phyloP scores from a whole-genome alignment of 768 basidiomycete genomes.

The Lanmaoa pseudosensibilis region DNA sequence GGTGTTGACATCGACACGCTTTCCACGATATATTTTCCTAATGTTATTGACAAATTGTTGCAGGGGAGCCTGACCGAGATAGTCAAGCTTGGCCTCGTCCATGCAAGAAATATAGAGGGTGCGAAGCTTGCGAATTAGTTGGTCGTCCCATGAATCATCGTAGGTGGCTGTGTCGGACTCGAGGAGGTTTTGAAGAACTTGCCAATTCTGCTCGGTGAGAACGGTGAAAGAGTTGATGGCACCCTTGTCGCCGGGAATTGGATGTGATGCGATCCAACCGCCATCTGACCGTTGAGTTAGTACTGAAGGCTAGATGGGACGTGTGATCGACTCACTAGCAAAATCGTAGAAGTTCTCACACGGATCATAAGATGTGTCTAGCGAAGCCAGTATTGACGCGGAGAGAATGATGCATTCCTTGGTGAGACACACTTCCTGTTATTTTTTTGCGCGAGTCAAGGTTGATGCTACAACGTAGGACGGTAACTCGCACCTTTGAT shows the following conservation, averaged over 20 bases:
- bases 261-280: slow-evolving; percentile 82
- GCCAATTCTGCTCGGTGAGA: slow-evolving; percentile 73
- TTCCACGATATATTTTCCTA: slow-evolving; percentile 56
- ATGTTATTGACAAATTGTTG: slow-evolving; percentile 64
- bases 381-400: slow-evolving; percentile 73
- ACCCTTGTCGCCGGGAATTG: slow-evolving; percentile 84
- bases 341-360: slow-evolving; percentile 96
- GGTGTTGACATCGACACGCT: slow-evolving; percentile 40
- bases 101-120: slow-evolving; percentile 80
- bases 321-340: slow-evolving; percentile 63
- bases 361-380: slow-evolving; percentile 84
- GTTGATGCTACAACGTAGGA: neutral
- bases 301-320: neutral
- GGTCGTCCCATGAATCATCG: slow-evolving; percentile 47
- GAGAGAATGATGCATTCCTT: slow-evolving; percentile 81
- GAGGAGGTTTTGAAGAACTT: slow-evolving; percentile 71
- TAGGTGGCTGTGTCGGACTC: slow-evolving; percentile 44
- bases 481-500: slow-evolving; percentile 42
- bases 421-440: slow-evolving; percentile 68
- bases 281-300: slow-evolving; percentile 52
- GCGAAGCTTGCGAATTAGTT: slow-evolving; percentile 63
- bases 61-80: slow-evolving; percentile 70
- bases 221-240: slow-evolving; percentile 70
- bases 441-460: slow-evolving; percentile 8
- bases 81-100: slow-evolving; percentile 74